Conservation (phyloP, 202 grass and related monocot species). For the Musa balbisiana region DNA sequence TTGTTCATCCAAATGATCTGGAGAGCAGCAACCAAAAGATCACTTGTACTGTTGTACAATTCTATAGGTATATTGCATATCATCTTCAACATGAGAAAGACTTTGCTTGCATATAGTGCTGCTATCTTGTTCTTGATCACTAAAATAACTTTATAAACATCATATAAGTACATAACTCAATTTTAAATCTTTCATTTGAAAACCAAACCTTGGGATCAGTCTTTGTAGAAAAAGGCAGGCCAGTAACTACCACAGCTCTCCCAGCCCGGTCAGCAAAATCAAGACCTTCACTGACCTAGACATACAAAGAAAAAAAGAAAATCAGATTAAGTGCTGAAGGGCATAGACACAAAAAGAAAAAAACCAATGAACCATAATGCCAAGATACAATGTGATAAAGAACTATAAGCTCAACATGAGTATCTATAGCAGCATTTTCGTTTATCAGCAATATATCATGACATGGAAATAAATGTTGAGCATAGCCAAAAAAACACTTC, state of each 20-base stretch:
- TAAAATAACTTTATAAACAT: not conserved
- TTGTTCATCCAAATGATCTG: too few species aligned
- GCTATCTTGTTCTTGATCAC: not conserved
- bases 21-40: too few species aligned
- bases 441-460: too few species aligned
- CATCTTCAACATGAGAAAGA: not conserved
- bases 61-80: too few species aligned
- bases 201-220: constrained; percentile 77
- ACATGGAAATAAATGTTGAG: too few species aligned
- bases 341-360: not conserved
- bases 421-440: not conserved
- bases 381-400: constrained; percentile 1
- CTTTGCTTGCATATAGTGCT: not conserved
- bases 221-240: constrained; percentile 81
- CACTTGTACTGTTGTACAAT: too few species aligned
- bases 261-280: constrained; percentile 98
- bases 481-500: not conserved
- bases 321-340: constrained; percentile 3
- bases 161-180: not conserved
- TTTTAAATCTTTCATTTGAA: not conserved
- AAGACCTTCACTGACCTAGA: constrained; percentile 93
- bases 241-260: constrained; percentile 86
- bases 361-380: too few species aligned
- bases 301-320: constrained; percentile 30
- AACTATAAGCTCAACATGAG: constrained; percentile 7